Base-by-base conservation (phyloP, 2,329 filamentous ascomycete genomes). In the Setomelanomma holmii region DNA sequence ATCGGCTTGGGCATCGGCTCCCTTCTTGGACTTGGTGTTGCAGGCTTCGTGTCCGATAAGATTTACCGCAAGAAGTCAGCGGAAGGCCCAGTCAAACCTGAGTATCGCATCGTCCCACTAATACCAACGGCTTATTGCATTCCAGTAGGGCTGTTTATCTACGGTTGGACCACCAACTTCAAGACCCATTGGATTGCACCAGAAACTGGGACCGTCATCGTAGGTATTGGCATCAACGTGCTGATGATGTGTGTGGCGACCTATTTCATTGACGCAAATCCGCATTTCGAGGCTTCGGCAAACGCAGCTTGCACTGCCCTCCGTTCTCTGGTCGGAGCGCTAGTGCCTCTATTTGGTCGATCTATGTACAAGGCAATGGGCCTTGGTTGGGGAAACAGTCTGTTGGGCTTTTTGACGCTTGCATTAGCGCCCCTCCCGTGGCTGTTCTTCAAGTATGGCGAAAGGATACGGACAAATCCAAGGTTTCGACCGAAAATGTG, bases 191-290 rank as follows among this genome's bases (percentile, higher is more conserved):
- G 80, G 80, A 78, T 84, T 17, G 79, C 76, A 3, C 81, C 82
- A 5, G 75, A 61, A 23, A 17, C 62, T 14, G 62, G 60, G 3
- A 58, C 56, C 3, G 30, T 30, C 4, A 20, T 61, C 22, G 33
- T 58, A 8, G 59, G 60, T 14, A 40, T 50, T 20, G 45, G 56
- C 5, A 40, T 59, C 6, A 56, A 53, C 20, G 46, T 44, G 1
- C 23, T 58, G 4, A 52, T 60, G 33, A 54, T 59, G 41, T 49
- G 46, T 23, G 45, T 48, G 1, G 78, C 82, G 42, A 84, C 83
- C 5, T 90, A 90, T 58, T 77, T 89, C 4, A 82, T 89, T 42
- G 86, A 89, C 45, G 79, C 81, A 2, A 85, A 82, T 63, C 59
- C 63, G 3, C 30, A 58, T 3, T 60, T 79, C 52, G 63, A 61